A percentile compares a stretch with the other conserved stretches of the same genome.
phyloP scores from a whole-genome alignment of 805 yeast genomes.

The Millerago galiae region DNA sequence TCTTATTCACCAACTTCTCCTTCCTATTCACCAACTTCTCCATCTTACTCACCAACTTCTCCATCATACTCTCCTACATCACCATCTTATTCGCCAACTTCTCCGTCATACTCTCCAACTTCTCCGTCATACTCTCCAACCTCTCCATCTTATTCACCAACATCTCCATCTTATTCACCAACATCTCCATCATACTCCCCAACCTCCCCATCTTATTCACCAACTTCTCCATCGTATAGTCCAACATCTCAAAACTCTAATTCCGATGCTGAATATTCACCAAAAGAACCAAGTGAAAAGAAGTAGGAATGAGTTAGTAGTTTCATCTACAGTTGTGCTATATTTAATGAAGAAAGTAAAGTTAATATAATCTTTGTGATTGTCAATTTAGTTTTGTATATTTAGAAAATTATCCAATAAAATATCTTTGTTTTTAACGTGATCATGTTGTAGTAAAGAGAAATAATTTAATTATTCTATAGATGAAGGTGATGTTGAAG shows the following conservation, averaged over 20 bases:
- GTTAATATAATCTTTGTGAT: not conserved
- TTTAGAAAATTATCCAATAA: slow-evolving; percentile 1
- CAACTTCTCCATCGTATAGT: slow-evolving; percentile 52
- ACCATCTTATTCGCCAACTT: slow-evolving; percentile 51
- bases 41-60: slow-evolving; percentile 70
- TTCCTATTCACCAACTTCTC: slow-evolving; percentile 35
- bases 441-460: too few species aligned
- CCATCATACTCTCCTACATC: slow-evolving; percentile 58
- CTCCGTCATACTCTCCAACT: slow-evolving; percentile 55
- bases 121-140: slow-evolving; percentile 73
- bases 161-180: slow-evolving; percentile 52
- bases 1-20: slow-evolving; percentile 59
- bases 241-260: slow-evolving; percentile 31
- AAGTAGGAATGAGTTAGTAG: slow-evolving; percentile 3
- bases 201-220: slow-evolving; percentile 61
- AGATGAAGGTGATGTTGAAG: too few species aligned
- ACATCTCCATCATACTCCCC: slow-evolving; percentile 62
- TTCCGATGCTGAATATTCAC: slow-evolving; percentile 26
- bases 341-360: slow-evolving; percentile 5
- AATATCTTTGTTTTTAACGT: too few species aligned
- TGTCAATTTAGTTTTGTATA: not conserved
- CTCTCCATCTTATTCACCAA: slow-evolving; percentile 56
- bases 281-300: slow-evolving; percentile 23
- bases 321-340: slow-evolving; percentile 12
- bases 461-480: too few species aligned